These are phyloP conservation scores for Tuctoria greenei DNA, from an alignment of 176 grass and related monocot species.

Conservation along the genomic window DNA sequence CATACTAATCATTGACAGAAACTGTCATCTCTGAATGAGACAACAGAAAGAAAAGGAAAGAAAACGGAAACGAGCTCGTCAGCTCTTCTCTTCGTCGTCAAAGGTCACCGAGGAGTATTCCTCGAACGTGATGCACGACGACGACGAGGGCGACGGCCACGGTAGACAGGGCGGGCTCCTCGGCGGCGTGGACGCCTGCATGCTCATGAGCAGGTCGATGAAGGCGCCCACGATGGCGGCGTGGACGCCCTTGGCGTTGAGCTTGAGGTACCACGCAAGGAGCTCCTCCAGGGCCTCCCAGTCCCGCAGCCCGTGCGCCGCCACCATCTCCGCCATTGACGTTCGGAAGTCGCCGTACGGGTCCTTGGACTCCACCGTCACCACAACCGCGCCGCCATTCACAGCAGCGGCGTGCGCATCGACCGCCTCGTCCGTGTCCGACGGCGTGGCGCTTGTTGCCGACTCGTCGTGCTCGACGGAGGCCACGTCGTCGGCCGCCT, in stretches of 20 bases:
- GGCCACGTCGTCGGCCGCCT: too few species aligned
- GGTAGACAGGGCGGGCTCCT: neutral
- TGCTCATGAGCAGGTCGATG: slow-evolving; percentile 61
- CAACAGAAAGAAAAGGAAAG: neutral
- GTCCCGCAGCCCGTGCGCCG: slow-evolving; percentile 60
- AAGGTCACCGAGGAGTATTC: slow-evolving; percentile 48
- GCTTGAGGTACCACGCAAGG: slow-evolving; percentile 67
- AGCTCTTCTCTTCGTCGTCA: slow-evolving; percentile 45
- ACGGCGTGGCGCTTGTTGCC: neutral
- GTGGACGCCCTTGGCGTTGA: slow-evolving; percentile 70
- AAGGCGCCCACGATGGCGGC: slow-evolving; percentile 72
- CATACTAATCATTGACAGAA: slow-evolving; percentile 26
- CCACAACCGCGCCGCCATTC: slow-evolving; percentile 40
- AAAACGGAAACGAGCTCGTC: neutral
- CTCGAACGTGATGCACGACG: slow-evolving; percentile 73
- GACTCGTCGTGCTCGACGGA: neutral
- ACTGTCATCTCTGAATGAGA: slow-evolving; percentile 20
- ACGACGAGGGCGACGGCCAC: slow-evolving; percentile 60
- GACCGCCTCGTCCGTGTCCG: neutral
- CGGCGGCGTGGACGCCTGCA: slow-evolving; percentile 2
- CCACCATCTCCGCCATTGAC: slow-evolving; percentile 85
- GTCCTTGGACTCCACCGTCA: slow-evolving; percentile 62
- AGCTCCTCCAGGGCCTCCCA: slow-evolving; percentile 87
- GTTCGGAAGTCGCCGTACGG: slow-evolving; percentile 70
- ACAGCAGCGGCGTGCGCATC: slow-evolving; percentile 11